Evolutionary conservation across 345 rosid species (phyloP), one percentile per base, ranked within the genome.

Genomic region (Brassica juncea): DNA sequence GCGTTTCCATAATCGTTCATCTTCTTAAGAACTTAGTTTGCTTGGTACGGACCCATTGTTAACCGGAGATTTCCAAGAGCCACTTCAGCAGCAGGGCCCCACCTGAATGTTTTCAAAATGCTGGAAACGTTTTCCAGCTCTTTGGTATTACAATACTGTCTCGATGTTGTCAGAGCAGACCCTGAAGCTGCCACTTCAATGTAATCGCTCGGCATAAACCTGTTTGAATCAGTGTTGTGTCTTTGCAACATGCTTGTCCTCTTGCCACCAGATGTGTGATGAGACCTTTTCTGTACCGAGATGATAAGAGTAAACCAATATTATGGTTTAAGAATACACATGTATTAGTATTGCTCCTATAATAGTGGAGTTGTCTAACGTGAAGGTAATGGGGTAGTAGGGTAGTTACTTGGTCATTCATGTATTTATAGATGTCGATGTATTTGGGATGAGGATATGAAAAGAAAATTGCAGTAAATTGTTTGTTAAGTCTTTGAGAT

Each of bases 21-120:
- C 85, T 88, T 85, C 86, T 94, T 94, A 62, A 94, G 82, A 73
- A 94, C 87, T 86, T 94, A 97, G 84, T 94, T 94, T 4, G 97
- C 98, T 81, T 91, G 97, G 86, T 91, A 89, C 32, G 93, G 87
- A 84, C 89, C 92, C 77, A 94, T 82, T 30, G 79, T 37, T 78
- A 74, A 79, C 71, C 84, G 84, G 5, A 86, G 84, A 54, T 84
- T 87, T 39, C 70, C 75, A 80, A 94, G 93, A 14, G 93, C 92
- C 75, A 81, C 88, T 86, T 91, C 92, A 1, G 91, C 88, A 6
- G 88, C 86, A 74, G 94, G 82, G 8, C 97, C 92, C 98, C 98
- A 94, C 71, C 85, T 86, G 68, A 82, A 69, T 70, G 77, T 85
- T 75, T 73, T 82, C 72, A 94, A 68, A 73, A 91, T 78, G 44